phyloP scores from a whole-genome alignment of 2,329 filamentous ascomycete species.

The Beauveria rudraprayagi region DNA sequence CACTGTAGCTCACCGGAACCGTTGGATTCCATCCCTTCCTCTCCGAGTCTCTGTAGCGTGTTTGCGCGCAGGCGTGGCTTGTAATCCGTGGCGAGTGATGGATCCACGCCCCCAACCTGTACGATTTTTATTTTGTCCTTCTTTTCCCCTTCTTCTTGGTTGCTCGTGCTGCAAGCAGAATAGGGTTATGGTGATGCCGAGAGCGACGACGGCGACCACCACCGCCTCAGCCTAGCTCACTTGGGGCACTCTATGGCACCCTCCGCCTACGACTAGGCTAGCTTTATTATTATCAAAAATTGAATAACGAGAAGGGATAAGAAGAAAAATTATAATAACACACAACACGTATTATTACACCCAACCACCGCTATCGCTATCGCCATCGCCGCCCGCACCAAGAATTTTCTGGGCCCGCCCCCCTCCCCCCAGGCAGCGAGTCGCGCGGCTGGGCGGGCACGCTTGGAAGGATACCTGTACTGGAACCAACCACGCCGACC shows the following conservation, averaged over 20 bases:
- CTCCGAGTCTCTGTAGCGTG: neutral
- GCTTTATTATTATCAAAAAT: neutral
- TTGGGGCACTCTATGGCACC: neutral
- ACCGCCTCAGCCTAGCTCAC: neutral
- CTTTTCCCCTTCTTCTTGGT: neutral
- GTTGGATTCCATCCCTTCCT: neutral
- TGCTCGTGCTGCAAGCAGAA: slow-evolving; percentile 8
- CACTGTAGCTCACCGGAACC: no score
- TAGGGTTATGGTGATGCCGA: slow-evolving; percentile 12
- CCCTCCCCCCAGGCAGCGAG: neutral
- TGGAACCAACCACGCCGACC: neutral
- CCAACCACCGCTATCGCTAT: neutral
- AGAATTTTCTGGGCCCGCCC: neutral
- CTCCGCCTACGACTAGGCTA: neutral
- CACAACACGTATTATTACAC: neutral
- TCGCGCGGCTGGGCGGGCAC: slow-evolving; percentile 6
- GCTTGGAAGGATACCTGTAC: neutral
- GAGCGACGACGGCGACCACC: neutral
- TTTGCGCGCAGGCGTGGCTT: slow-evolving; percentile 2
- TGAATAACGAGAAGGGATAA: neutral
- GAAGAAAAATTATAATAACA: neutral
- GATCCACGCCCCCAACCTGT: neutral
- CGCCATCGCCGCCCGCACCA: neutral
- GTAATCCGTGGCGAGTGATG: slow-evolving; percentile 2
- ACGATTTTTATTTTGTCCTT: neutral